Evolutionary conservation across 2,329 filamentous ascomycete genomes (phyloP).

Genomic region (Fusarium sp.): DNA sequence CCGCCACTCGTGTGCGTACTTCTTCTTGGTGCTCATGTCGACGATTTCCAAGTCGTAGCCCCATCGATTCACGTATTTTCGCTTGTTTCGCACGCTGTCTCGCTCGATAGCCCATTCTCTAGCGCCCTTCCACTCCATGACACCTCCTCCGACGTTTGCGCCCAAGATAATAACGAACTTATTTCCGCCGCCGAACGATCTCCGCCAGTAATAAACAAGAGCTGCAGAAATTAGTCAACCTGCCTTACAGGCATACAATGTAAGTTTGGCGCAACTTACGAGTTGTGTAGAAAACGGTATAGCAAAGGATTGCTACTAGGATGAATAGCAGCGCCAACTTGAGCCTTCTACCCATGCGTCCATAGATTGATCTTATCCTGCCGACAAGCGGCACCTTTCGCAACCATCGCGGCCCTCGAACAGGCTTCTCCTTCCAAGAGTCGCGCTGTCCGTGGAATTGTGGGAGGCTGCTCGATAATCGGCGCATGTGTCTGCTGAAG

Average conservation of each 20-base stretch:
- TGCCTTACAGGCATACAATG: background rate
- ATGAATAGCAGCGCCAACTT: conserved; percentile 74
- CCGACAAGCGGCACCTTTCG: conserved; percentile 63
- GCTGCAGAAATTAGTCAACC: conserved; percentile 17
- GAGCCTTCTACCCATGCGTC: conserved; percentile 73
- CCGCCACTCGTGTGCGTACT: conserved; percentile 98
- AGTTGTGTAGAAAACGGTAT: conserved; percentile 78
- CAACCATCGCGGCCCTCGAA: conserved; percentile 70
- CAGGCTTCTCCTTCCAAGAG: conserved; percentile 84
- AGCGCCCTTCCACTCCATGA: conserved; percentile 99
- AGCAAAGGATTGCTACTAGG: conserved; percentile 76
- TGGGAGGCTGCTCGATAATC: conserved; percentile 84
- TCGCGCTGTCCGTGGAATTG: conserved; percentile 75
- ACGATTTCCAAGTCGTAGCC: conserved; percentile 97
- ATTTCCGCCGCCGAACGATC: conserved; percentile 83
- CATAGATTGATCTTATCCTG: conserved; percentile 62
- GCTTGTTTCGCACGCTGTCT: conserved; percentile 96
- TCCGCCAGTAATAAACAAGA: conserved; percentile 75
- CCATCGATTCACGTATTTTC: conserved; percentile 87
- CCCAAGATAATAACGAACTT: conserved; percentile 95
- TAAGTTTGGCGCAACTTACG: conserved; percentile 70
- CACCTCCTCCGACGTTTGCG: conserved; percentile 94
- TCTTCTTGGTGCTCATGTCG: conserved; percentile 99
- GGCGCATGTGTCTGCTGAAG: conserved; percentile 87
- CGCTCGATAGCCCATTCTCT: conserved; percentile 98